These are phyloP conservation scores for Ogataea allantospora DNA, from an alignment of 805 yeast species.

Conservation along the genomic window DNA sequence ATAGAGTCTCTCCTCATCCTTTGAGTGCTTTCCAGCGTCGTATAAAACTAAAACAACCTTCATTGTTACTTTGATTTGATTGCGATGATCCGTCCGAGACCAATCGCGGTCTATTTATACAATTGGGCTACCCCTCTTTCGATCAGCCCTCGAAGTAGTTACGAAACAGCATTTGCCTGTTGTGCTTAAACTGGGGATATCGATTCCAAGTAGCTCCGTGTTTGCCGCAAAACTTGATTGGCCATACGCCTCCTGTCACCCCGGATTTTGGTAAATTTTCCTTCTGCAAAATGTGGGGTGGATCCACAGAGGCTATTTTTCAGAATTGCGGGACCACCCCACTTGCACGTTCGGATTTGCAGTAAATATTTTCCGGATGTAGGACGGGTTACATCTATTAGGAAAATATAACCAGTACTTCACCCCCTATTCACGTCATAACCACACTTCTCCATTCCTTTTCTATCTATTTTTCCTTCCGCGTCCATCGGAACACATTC, in stretches of 20 bases:
- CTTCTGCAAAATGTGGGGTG: conserved; percentile 17
- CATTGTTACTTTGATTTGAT: conserved; percentile 14
- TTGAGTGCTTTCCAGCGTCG: conserved; percentile 57
- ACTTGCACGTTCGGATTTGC: not conserved
- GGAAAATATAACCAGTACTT: conserved; percentile 2
- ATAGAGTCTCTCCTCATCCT: conserved; percentile 56
- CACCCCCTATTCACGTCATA: conserved; percentile 5
- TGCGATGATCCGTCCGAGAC: not conserved
- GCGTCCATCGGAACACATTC: conserved; percentile 21
- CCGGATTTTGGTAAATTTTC: conserved; percentile 16
- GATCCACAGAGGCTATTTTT: conserved; percentile 21
- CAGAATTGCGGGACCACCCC: conserved; percentile 14
- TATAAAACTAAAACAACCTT: conserved; percentile 58
- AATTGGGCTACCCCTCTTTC: conserved; percentile 8
- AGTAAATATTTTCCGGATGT: conserved; percentile 7
- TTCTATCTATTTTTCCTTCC: conserved; percentile 1
- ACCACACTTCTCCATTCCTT: conserved; percentile 1
- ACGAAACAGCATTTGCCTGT: not conserved
- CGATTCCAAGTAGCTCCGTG: conserved; percentile 14
- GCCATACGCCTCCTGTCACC: conserved; percentile 11
- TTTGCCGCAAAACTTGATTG: conserved; percentile 18
- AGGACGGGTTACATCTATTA: not conserved
- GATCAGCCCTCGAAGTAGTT: not conserved
- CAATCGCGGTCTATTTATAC: conserved; percentile 4
- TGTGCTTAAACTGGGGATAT: not conserved